phyloP scores from a whole-genome alignment of 2,329 filamentous ascomycete species.

The Pseudodiploospora longispora region DNA sequence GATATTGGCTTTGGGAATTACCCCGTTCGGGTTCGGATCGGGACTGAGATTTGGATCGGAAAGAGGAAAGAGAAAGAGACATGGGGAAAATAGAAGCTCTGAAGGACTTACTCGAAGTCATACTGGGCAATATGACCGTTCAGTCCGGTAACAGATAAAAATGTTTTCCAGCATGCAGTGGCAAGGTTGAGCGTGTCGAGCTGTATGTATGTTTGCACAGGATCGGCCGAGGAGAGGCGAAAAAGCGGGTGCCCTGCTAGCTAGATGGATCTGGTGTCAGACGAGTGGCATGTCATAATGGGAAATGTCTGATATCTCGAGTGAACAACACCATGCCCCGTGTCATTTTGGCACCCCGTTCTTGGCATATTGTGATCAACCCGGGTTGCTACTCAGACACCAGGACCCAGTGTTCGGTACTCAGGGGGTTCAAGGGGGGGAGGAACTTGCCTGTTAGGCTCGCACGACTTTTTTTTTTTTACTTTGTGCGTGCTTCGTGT shows the following conservation, averaged over 20 bases:
- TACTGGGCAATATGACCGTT: conserved; percentile 28
- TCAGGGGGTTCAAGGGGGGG: too few species aligned
- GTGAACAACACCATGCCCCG: too few species aligned
- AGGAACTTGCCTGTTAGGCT: too few species aligned
- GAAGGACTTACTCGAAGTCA: conserved; percentile 40
- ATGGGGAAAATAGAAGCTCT: conserved; percentile 29
- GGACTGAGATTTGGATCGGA: conserved; percentile 20
- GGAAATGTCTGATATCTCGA: too few species aligned
- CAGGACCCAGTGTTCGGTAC: too few species aligned
- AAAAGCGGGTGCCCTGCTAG: neutral
- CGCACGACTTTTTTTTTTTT: too few species aligned
- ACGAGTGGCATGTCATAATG: too few species aligned
- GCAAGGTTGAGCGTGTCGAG: conserved; percentile 3
- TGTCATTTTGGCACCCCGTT: too few species aligned
- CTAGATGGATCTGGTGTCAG: too few species aligned
- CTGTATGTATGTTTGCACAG: conserved; percentile 6
- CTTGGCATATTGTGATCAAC: too few species aligned
- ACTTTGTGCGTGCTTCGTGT: too few species aligned
- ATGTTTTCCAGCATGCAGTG: conserved; percentile 13
- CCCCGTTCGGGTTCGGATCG: conserved; percentile 1
- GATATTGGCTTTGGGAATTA: conserved; percentile 5
- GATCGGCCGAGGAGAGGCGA: conserved; percentile 4
- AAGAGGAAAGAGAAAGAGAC: conserved; percentile 27
- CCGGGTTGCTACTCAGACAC: too few species aligned
- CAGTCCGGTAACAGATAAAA: conserved; percentile 16